phyloP scores from a whole-genome alignment of 2,329 filamentous ascomycete genomes.

The Cytospora chrysosperma region DNA sequence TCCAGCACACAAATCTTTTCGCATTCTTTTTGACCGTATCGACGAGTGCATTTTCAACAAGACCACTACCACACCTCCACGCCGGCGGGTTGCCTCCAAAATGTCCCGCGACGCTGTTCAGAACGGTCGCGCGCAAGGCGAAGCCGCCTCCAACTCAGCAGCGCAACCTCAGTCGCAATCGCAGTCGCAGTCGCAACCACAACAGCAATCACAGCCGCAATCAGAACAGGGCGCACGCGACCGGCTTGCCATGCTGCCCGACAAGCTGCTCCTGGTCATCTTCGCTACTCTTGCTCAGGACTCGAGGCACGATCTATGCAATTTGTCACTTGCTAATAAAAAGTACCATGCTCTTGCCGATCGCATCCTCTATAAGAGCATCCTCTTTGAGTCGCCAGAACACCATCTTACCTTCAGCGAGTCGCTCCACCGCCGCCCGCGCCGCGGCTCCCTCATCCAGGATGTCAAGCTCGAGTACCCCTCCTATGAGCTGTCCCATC shows the following conservation, averaged over 20 bases:
- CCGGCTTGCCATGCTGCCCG: conserved; percentile 36
- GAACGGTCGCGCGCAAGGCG: conserved; percentile 3
- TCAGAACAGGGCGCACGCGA: conserved; percentile 6
- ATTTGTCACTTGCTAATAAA: conserved; percentile 43
- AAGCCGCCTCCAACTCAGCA: neutral
- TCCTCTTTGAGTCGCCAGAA: conserved; percentile 46
- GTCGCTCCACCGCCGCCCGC: conserved; percentile 45
- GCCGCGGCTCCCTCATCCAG: conserved; percentile 48
- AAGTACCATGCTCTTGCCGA: conserved; percentile 46
- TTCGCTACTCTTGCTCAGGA: conserved; percentile 36
- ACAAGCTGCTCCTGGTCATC: conserved; percentile 41
- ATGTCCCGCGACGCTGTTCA: conserved; percentile 18
- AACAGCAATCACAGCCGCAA: neutral
- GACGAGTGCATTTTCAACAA: neutral
- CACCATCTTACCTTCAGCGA: conserved; percentile 49
- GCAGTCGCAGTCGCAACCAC: neutral
- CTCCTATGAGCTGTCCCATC: conserved; percentile 41
- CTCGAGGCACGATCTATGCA: conserved; percentile 42
- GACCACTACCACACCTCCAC: conserved; percentile 4
- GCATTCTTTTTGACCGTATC: conserved; percentile 9
- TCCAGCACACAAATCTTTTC: conserved; percentile 10
- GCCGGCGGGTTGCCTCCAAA: neutral
- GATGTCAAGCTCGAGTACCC: conserved; percentile 47
- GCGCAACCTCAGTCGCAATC: neutral
- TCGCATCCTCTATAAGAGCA: conserved; percentile 46